Base-by-base conservation (phyloP, 345 rosid genomes). In the Clarkia xantiana region DNA sequence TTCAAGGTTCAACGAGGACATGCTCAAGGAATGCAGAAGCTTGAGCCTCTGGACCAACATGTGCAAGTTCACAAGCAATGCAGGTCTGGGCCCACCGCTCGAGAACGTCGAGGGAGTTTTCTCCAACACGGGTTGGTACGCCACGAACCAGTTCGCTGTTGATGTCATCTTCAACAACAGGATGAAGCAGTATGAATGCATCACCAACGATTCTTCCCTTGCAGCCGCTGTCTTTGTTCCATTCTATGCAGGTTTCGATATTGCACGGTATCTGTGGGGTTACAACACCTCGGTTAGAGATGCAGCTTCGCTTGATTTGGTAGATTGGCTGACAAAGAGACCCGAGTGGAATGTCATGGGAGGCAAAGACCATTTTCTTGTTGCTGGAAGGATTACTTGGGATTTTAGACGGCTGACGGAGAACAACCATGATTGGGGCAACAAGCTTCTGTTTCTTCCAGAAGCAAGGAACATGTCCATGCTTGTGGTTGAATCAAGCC, bases 191-290 rank as follows among this genome's bases (percentile, higher is more conserved):
- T 73, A 73, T 15, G 61, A 67, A 40, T 73, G 78, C 63, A 44
- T 69, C 64, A 73, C 78, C 3, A 57, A 43, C 39, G 75, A 73
- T 57, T 73, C 78, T 9, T 73, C 78, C 2, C 9, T 73, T 23
- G 78, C 78, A 15, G 67, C 78, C 14, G 78, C 78, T 25, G 58
- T 70, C 49, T 73, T 69, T 12, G 78, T 73, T 52, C 78, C 78
- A 5, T 69, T 73, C 40, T 73, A 73, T 55, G 75, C 75, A 9
- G 75, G 78, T 39, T 70, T 73, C 43, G 78, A 73, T 46, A 67
- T 73, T 53, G 78, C 72, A 0, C 57, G 72, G 58, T 73, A 67
- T 40, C 75, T 61, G 14, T 61, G 65, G 65, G 65, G 59, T 29
- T 53, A 60, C 58, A 61, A 61, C 47, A 54, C 36, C 47, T 53